phyloP scores from a whole-genome alignment of 768 basidiomycete genomes.

The Podaxis pistillaris region DNA sequence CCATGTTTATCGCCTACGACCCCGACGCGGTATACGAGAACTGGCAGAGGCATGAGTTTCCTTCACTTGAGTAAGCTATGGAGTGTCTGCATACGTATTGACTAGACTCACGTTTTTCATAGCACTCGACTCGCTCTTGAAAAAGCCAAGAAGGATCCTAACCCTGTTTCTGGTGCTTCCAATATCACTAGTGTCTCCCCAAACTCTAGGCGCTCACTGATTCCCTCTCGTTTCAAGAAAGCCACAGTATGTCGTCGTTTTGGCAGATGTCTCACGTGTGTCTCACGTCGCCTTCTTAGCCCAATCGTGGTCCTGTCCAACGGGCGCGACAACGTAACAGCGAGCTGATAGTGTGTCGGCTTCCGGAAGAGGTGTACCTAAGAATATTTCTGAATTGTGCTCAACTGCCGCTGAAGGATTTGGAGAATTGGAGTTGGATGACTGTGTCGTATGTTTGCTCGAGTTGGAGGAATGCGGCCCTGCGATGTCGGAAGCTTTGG shows the following conservation, averaged over 20 bases:
- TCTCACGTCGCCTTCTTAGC: not conserved
- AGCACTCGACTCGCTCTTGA: constrained; percentile 7
- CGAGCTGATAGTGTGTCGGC: constrained; percentile 16
- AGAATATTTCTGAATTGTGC: constrained; percentile 30
- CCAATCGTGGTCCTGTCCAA: constrained; percentile 14
- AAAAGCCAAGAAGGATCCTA: not conserved
- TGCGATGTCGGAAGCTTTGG: constrained; percentile 34
- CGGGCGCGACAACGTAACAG: constrained; percentile 16
- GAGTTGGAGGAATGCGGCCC: constrained; percentile 32
- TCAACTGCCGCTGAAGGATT: constrained; percentile 14
- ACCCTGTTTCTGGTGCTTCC: not conserved
- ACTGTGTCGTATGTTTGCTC: constrained; percentile 35
- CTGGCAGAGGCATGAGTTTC: constrained; percentile 1
- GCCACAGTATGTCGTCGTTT: not conserved
- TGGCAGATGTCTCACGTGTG: not conserved
- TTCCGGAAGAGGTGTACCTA: constrained; percentile 29
- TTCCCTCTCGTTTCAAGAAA: constrained; percentile 4
- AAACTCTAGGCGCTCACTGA: not conserved
- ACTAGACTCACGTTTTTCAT: not conserved
- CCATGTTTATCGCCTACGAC: constrained; percentile 3
- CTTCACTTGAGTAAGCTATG: constrained; percentile 5
- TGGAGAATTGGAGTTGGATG: constrained; percentile 34
- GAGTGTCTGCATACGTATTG: not conserved
- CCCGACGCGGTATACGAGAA: not conserved
- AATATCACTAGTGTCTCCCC: not conserved